These are phyloP conservation scores for Monosporozyma solicola DNA, from an alignment of 805 yeast species.

Conservation along the genomic window DNA sequence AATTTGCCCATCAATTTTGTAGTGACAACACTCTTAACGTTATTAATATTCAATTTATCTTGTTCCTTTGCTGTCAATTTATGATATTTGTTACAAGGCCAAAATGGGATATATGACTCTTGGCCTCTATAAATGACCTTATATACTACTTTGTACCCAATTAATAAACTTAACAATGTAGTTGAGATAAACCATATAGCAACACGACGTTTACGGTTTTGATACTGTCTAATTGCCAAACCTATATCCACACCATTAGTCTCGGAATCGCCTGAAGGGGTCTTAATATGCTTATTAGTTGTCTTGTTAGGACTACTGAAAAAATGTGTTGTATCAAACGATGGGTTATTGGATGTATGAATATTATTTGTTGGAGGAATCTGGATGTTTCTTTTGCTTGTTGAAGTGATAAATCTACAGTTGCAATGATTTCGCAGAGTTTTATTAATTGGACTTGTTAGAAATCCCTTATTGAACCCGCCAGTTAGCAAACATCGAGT, in stretches of 20 bases:
- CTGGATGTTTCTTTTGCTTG: background rate
- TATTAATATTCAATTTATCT: constrained; percentile 11
- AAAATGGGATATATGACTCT: constrained; percentile 21
- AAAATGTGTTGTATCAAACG: constrained; percentile 16
- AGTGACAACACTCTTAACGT: constrained; percentile 15
- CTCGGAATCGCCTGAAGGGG: background rate
- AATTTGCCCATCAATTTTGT: constrained; percentile 18
- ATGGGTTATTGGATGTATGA: background rate
- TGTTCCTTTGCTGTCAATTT: constrained; percentile 18
- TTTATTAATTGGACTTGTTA: background rate
- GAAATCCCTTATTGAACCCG: background rate
- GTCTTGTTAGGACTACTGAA: constrained; percentile 11
- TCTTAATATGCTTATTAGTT: background rate
- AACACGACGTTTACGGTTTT: constrained; percentile 12
- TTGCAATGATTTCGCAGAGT: background rate
- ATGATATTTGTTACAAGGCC: constrained; percentile 19
- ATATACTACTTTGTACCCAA: constrained; percentile 24
- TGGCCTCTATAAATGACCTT: constrained; percentile 20
- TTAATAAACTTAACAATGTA: constrained; percentile 13
- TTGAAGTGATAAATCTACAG: background rate
- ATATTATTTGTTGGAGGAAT: background rate
- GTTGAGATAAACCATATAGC: constrained; percentile 9
- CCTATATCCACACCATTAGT: constrained; percentile 6
- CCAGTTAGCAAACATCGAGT: background rate
- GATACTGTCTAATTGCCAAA: constrained; percentile 15